Evolutionary conservation across 768 basidiomycete genomes (phyloP).

Genomic region (Exidia glandulosa): DNA sequence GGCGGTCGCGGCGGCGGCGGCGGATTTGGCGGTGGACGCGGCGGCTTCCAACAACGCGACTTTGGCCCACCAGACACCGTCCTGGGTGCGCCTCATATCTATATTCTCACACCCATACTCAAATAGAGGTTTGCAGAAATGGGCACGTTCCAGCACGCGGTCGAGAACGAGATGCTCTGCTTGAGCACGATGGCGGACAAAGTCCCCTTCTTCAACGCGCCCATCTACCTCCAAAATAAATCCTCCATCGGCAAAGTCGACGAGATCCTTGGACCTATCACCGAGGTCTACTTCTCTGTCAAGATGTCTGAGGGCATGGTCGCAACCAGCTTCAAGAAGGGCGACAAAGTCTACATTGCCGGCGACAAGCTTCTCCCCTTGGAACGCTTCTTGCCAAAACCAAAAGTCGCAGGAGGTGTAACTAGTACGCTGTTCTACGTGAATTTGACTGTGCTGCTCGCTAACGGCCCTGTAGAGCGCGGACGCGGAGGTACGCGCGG

Average conservation of each 20-base stretch:
- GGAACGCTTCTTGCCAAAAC: conserved; percentile 94
- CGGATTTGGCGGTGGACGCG: conserved; percentile 56
- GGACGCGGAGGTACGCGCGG: neutral
- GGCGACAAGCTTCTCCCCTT: conserved; percentile 96
- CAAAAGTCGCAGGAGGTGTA: conserved; percentile 53
- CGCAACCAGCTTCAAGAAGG: conserved; percentile 89
- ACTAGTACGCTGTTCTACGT: neutral
- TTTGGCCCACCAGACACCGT: conserved; percentile 71
- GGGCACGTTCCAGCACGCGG: conserved; percentile 86
- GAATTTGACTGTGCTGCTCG: neutral
- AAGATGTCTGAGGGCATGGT: conserved; percentile 97
- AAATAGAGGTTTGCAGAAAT: conserved; percentile 46
- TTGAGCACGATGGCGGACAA: conserved; percentile 73
- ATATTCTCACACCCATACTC: neutral
- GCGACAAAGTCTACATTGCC: conserved; percentile 95
- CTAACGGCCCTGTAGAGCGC: neutral
- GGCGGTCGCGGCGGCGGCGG: conserved; percentile 2
- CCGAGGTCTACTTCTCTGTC: conserved; percentile 94
- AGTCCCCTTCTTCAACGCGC: conserved; percentile 98
- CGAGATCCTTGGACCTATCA: conserved; percentile 98
- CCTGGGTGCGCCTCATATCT: conserved; percentile 34
- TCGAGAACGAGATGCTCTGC: conserved; percentile 98
- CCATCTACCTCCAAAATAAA: conserved; percentile 95
- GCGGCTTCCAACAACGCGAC: conserved; percentile 63
- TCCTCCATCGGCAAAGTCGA: conserved; percentile 94